phyloP scores from a whole-genome alignment of 805 yeast genomes.

The Cyberlindnera lachancei region DNA sequence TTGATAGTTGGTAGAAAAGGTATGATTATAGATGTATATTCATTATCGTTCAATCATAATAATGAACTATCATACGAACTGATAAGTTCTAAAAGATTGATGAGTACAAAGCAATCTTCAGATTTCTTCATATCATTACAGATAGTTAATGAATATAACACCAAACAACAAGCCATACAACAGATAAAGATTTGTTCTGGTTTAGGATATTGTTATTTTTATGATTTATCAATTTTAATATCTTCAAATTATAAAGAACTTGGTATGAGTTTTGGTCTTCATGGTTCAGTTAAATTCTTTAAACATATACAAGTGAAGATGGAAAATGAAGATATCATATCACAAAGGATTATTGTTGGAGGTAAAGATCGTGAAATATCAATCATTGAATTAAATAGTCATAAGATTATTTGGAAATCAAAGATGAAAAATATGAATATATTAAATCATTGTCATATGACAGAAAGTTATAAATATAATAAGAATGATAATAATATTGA shows the following conservation, averaged over 20 bases:
- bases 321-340: no score
- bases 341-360: slow-evolving; percentile 13
- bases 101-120: slow-evolving; percentile 13
- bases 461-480: no score
- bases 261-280: slow-evolving; percentile 19
- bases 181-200: slow-evolving; percentile 18
- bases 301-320: no score
- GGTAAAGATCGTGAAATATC: slow-evolving; percentile 20
- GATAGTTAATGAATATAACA: slow-evolving; percentile 4
- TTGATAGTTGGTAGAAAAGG: no score
- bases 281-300: slow-evolving; percentile 18
- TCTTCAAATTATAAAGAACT: slow-evolving; percentile 14
- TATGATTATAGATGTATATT: slow-evolving; percentile 12
- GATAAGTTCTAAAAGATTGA: slow-evolving; percentile 11
- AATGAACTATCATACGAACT: slow-evolving; percentile 9
- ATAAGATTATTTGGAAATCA: slow-evolving; percentile 18
- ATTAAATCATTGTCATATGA: no score
- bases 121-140: slow-evolving; percentile 18
- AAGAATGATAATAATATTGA: no score
- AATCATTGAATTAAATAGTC: slow-evolving; percentile 14
- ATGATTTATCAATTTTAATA: slow-evolving; percentile 11
- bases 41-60: slow-evolving; percentile 13
- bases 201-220: slow-evolving; percentile 19
- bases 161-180: no score
- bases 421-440: no score